Evolutionary conservation across 495 filamentous ascomycete species (phyloP), one percentile per base, ranked within the genome.

Genomic region (Eremomyces bilateralis): DNA sequence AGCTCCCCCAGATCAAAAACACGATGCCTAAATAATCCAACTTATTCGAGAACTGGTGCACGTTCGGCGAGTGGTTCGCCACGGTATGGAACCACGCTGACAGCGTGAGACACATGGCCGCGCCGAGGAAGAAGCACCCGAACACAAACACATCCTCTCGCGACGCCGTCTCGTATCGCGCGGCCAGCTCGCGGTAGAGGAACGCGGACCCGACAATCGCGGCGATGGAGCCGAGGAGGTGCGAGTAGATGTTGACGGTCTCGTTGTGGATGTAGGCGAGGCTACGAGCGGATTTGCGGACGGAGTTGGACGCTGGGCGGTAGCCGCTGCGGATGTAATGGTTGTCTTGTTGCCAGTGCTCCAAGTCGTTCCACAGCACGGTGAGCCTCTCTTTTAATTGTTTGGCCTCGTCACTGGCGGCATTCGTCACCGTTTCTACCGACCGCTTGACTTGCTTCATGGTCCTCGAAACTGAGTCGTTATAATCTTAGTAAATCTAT

Each of bases 21-120:
- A 94, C 76, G 48, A 94, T 95, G 6, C 85, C 85, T 12, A 84
- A 64, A 49, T 93, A 92, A 49, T 95, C 85, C 21, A 95, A 63
- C 34, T 75, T 61, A 46, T 82, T 80, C 1, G 73, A 69, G 44
- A 76, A 60, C 27, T 50, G 55, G 3, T 49, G 62, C 21, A 79
- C 65, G 1, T 38, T 43, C 11, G 62, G 63, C 0, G 67, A 73
- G 47, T 81, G 76, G 34, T 77, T 77, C 4, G 57, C 69, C 32
- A 77, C 72, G 6, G 71, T 65, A 51, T 81, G 76, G 46, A 69
- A 94, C 12, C 71, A 75, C 20, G 79, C 82, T 27, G 74, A 80
- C 75, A 91, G 83, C 8, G 80, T 77, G 13, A 93, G 60, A 39
- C 83, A 92, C 21, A 70, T 48, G 12, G 69, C 62, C 0, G 79